These are phyloP conservation scores for Xylaria nigripes DNA, from an alignment of 495 filamentous ascomycete genomes.

Conservation along the genomic window DNA sequence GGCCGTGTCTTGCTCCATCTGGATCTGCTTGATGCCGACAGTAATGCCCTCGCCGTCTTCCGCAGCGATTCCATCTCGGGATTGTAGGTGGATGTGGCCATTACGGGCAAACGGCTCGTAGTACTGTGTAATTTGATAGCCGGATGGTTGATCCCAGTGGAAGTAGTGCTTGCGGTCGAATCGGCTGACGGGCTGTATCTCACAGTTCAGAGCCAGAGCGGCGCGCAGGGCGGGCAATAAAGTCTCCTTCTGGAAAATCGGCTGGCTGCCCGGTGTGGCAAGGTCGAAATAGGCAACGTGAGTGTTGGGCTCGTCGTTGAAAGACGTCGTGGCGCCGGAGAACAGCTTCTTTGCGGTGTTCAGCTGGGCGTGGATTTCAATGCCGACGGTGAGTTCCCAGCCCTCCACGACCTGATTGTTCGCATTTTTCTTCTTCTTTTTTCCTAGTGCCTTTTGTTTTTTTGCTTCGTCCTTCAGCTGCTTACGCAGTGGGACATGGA, in stretches of 20 bases:
- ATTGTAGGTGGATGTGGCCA: conserved; percentile 60
- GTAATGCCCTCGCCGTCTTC: conserved; percentile 56
- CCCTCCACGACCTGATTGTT: conserved; percentile 46
- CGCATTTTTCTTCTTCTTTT: conserved; percentile 33
- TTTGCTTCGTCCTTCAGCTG: conserved; percentile 68
- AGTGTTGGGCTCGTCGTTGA: conserved; percentile 65
- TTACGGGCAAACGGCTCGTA: conserved; percentile 78
- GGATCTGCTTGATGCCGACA: conserved; percentile 83
- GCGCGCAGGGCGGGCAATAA: conserved; percentile 84
- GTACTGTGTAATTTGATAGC: conserved; percentile 97
- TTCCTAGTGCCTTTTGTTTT: conserved; percentile 30
- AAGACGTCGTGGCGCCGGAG: conserved; percentile 59
- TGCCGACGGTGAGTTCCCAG: conserved; percentile 90
- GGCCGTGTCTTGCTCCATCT: conserved; percentile 96
- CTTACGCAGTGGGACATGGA: conserved; percentile 54
- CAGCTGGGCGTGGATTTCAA: conserved; percentile 95
- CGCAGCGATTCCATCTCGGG: conserved; percentile 70
- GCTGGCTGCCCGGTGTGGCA: conserved; percentile 82
- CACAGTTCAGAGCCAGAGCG: conserved; percentile 74
- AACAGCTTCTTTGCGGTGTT: conserved; percentile 83
- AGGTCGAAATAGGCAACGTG: conserved; percentile 84
- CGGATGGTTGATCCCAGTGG: conserved; percentile 92
- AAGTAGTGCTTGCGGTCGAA: conserved; percentile 99
- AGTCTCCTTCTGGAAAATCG: conserved; percentile 73
- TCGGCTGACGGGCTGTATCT: conserved; percentile 61